Evolutionary conservation across 192 early-diverging fungal species (phyloP).

Genomic region (Backusella tarrabulga): DNA sequence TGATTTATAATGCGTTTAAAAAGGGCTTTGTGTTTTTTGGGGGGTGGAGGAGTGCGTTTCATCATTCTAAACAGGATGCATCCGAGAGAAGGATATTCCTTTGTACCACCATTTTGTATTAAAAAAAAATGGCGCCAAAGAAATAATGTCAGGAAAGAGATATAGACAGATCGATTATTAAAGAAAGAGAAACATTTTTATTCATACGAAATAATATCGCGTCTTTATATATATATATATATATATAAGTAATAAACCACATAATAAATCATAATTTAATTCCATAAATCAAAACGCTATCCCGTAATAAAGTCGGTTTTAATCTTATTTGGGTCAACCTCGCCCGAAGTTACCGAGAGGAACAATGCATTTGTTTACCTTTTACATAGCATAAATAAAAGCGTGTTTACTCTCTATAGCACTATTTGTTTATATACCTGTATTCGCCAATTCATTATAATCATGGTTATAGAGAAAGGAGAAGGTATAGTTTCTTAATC

Average conservation of each 20-base stretch:
- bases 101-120: not conserved
- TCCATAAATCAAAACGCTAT: not conserved
- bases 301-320: not conserved
- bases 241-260: no score
- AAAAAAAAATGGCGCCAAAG: not conserved
- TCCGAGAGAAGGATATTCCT: not conserved
- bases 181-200: not conserved
- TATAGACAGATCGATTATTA: not conserved
- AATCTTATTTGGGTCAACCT: not conserved
- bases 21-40: not conserved
- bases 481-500: no score
- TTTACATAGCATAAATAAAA: not conserved
- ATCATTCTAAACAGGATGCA: not conserved
- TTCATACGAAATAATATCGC: not conserved
- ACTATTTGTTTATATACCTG: no score
- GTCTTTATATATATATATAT: not conserved
- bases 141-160: not conserved
- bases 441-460: no score
- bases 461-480: no score
- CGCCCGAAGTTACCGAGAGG: not conserved
- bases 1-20: not conserved
- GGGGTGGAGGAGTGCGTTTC: not conserved
- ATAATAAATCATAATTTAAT: not conserved
- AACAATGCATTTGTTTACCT: not conserved
- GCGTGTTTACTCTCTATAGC: not conserved